These are phyloP conservation scores for Nicotiana noctiflora DNA, from an alignment of 257 asterid genomes.

Conservation along the genomic window DNA sequence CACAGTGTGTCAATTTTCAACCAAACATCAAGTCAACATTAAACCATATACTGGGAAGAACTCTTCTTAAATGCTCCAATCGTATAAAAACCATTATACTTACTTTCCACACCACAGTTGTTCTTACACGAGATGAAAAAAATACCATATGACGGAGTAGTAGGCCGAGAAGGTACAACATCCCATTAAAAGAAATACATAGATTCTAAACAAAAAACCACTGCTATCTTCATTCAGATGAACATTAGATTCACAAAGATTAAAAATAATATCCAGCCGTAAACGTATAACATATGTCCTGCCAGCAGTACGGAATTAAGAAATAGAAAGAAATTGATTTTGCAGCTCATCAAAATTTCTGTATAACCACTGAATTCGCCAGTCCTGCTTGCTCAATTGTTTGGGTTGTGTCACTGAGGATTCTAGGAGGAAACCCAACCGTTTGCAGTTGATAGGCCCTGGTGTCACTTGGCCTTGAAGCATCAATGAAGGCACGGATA, in stretches of 20 bases:
- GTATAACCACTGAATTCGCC: conserved; percentile 83
- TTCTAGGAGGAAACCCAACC: conserved; percentile 87
- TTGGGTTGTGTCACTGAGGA: conserved; percentile 63
- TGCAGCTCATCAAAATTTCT: conserved; percentile 28
- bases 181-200: not conserved
- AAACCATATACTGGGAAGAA: not conserved
- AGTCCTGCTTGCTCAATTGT: conserved; percentile 85
- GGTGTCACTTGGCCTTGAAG: conserved; percentile 66
- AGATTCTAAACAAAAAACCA: not conserved
- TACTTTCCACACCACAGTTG: not conserved
- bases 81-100: not conserved
- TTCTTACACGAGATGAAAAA: not conserved
- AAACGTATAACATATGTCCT: not conserved
- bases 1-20: not conserved
- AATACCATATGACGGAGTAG: not conserved
- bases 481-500: conserved; percentile 63
- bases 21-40: not conserved
- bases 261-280: not conserved
- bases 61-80: not conserved
- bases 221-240: not conserved
- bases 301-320: not conserved
- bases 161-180: not conserved
- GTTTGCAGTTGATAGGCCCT: conserved; percentile 64
- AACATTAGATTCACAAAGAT: not conserved
- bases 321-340: not conserved